Base-by-base conservation (phyloP, 495 filamentous ascomycete genomes). In the Xylaria venustula region DNA sequence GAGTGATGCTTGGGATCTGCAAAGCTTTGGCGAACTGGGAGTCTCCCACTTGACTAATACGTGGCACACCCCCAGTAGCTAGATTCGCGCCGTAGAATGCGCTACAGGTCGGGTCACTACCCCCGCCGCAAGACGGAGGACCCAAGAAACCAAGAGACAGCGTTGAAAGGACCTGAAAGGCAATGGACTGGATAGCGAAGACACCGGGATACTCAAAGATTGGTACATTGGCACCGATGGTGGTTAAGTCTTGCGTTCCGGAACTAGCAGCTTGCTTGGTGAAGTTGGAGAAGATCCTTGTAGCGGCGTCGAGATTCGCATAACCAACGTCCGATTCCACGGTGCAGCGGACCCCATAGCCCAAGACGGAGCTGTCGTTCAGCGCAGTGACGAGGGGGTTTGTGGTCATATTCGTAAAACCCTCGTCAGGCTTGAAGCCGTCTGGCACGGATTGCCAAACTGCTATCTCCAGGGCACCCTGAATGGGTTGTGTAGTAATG, bases 291-390 rank as follows among this genome's bases (percentile, higher is more conserved):
- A 30, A 56, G 22, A 40, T 56, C 5, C 37, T 56, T 3, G 53
- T 46, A 7, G 41, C 37, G 2, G 53, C 53, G 23, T 37, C 40
- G 14, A 56, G 23, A 2, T 11, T 19, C 1, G 53, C 53, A 19
- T 37, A 37, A 7, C 53, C 53, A 2, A 37, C 37, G 19, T 32
- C 37, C 37, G 53, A 42, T 19, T 32, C 22, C 5, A 22, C 23
- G 6, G 23, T 56, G 40, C 53, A 56, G 15, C 40, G 53, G 40
- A 56, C 40, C 1, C 53, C 53, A n/a, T 56, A 56, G 12, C 53
- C 53, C 26, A 56, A 34, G 53, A 56, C 40, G 3, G 53, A 45
- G 8, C 34, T 25, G 42, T 45, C 42, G 42, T 45, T 45, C 17
- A 45, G 17, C 42, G 4, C n/a, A 1, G 37, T 37, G 23, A 56